phyloP scores from a whole-genome alignment of 1,284 basidiomycete species.

The Ceratobasidium sp. region DNA sequence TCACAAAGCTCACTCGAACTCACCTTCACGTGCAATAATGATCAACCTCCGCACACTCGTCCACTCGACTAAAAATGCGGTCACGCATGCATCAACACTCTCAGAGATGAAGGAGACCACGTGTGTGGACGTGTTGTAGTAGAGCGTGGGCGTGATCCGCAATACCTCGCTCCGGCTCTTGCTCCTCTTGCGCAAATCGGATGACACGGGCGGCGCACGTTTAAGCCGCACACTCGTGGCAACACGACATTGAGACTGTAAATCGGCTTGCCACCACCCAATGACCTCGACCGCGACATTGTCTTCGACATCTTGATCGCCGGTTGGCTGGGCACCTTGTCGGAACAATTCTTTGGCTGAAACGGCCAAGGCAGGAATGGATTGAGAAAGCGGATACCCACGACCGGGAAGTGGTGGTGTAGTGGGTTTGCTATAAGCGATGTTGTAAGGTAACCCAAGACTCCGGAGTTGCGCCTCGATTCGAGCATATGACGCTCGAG shows the following conservation, averaged over 20 bases:
- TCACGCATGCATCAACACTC: conserved; percentile 84
- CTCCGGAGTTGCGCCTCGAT: conserved; percentile 88
- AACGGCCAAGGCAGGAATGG: conserved; percentile 83
- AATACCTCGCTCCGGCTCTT: conserved; percentile 57
- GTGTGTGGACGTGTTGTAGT: conserved; percentile 84
- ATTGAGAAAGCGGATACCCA: conserved; percentile 46
- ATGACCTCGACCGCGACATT: conserved; percentile 87
- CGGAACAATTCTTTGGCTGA: conserved; percentile 82
- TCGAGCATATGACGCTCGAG: conserved; percentile 87
- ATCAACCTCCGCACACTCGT: conserved; percentile 90
- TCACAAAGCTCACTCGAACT: no score
- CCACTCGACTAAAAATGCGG: conserved; percentile 90
- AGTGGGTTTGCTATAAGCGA: conserved; percentile 65
- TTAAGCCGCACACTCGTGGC: conserved; percentile 87
- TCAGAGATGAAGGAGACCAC: conserved; percentile 86
- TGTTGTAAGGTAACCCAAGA: conserved; percentile 77
- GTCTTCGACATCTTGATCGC: conserved; percentile 79
- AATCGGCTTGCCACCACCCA: conserved; percentile 81
- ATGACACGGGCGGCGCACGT: conserved; percentile 78
- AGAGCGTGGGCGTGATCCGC: conserved; percentile 79
- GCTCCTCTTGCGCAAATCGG: conserved; percentile 53
- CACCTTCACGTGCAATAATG: conserved; percentile 86
- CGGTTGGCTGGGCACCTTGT: conserved; percentile 69
- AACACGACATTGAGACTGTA: conserved; percentile 63
- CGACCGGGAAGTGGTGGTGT: conserved; percentile 38